Percentiles rank a stretch among this genome's conserved stretches.
Conservation (phyloP, 352 stramenopile genomes). For the Globisporangium paroecandrum region DNA sequence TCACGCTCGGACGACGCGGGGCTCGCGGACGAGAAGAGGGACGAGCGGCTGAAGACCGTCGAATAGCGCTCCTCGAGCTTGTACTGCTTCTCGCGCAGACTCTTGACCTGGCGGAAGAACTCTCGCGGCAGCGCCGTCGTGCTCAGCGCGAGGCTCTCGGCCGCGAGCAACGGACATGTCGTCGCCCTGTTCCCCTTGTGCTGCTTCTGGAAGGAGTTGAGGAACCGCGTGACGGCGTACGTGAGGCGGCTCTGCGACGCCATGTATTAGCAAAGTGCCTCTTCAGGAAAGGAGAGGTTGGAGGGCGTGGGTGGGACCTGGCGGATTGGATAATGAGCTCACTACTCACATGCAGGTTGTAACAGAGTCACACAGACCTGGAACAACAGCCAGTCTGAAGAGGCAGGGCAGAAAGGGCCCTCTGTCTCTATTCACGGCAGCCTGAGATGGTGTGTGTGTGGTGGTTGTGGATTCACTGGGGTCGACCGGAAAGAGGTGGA, state of each 20-base stretch:
- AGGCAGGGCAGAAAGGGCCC: background rate
- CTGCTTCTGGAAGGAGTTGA: conserved; percentile 39
- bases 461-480: background rate
- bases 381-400: background rate
- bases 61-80: conserved; percentile 19
- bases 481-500: background rate
- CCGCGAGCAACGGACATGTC: conserved; percentile 23
- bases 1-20: conserved; percentile 11
- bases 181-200: conserved; percentile 14
- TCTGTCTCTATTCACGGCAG: background rate
- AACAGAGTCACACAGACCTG: background rate
- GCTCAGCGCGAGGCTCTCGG: background rate
- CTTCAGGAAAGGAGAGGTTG: background rate
- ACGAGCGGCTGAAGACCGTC: background rate
- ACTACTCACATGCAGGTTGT: background rate
- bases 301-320: background rate
- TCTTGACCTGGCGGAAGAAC: conserved; percentile 31
- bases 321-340: conserved; percentile 1
- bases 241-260: conserved; percentile 33
- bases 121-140: conserved; percentile 25
- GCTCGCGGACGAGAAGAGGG: conserved; percentile 8
- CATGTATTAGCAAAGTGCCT: background rate
- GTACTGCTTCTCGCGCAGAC: conserved; percentile 9
- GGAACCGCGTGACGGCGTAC: conserved; percentile 33
- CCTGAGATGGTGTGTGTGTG: background rate